Conservation (phyloP, 1,284 basidiomycete species). For the Ganoderma sinense region DNA sequence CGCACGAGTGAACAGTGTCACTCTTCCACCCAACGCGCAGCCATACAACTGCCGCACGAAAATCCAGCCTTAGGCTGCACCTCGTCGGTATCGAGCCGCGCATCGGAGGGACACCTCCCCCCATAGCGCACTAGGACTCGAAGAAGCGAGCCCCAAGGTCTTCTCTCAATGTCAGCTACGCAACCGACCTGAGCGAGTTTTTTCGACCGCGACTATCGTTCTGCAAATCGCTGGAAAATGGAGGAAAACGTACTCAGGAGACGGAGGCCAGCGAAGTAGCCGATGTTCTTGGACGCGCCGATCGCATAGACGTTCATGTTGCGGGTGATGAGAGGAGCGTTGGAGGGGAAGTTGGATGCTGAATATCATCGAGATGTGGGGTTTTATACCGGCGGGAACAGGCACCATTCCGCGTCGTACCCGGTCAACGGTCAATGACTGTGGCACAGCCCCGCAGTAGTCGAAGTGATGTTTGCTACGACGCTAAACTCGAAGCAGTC, state of each 20-base stretch:
- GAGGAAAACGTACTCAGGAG: conserved; percentile 58
- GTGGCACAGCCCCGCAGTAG: not conserved
- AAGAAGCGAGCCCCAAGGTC: too few relatives aligned
- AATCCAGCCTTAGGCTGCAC: too few relatives aligned
- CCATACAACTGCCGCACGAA: too few relatives aligned
- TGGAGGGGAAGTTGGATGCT: not conserved
- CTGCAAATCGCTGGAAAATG: too few relatives aligned
- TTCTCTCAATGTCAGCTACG: too few relatives aligned
- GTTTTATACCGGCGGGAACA: not conserved
- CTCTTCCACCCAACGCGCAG: too few relatives aligned
- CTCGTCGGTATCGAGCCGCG: too few relatives aligned
- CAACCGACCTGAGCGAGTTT: too few relatives aligned
- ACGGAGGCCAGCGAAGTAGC: conserved; percentile 59
- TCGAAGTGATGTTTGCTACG: not conserved
- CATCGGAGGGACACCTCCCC: too few relatives aligned
- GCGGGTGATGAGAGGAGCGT: not conserved
- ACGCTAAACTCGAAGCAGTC: not conserved
- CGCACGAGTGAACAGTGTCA: too few relatives aligned
- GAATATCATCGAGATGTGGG: not conserved
- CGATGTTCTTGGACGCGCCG: conserved; percentile 73
- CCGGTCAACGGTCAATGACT: not conserved
- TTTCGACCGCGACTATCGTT: too few relatives aligned
- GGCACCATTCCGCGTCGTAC: not conserved
- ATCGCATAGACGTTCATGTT: conserved; percentile 53
- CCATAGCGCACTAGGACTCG: too few relatives aligned